phyloP scores from a whole-genome alignment of 129 eudicot genomes.

The Tanacetum coccineum region DNA sequence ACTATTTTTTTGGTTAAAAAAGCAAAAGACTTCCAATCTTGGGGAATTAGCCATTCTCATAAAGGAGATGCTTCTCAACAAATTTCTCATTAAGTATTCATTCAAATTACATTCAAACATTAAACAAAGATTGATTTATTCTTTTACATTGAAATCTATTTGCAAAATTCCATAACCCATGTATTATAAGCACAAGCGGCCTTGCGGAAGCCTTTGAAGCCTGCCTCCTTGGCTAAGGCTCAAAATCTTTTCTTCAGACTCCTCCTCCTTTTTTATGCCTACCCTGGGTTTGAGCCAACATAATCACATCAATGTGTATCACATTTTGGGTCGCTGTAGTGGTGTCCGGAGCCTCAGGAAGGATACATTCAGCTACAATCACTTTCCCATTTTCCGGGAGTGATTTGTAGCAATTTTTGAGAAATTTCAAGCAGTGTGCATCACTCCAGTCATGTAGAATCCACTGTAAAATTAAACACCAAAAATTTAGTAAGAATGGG shows the following conservation, averaged over 20 bases:
- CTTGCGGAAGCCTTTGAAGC: conserved; percentile 45
- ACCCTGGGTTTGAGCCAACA: too few relatives aligned
- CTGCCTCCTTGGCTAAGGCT: conserved; percentile 58
- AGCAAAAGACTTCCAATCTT: too few relatives aligned
- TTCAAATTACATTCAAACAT: not conserved
- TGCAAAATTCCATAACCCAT: conserved; percentile 61
- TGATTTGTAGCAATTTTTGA: conserved; percentile 57
- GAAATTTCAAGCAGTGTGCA: conserved; percentile 40
- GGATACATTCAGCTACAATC: conserved; percentile 52
- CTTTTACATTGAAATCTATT: conserved; percentile 17
- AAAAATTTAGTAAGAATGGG: not conserved
- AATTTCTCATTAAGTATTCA: not conserved
- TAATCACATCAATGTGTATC: conserved; percentile 38
- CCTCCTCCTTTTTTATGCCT: too few relatives aligned
- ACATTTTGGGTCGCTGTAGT: conserved; percentile 38
- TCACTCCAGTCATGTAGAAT: conserved; percentile 39
- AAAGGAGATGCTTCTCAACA: too few relatives aligned
- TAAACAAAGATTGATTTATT: not conserved
- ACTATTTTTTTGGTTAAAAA: too few relatives aligned
- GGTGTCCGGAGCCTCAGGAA: conserved; percentile 62
- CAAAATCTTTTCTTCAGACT: conserved; percentile 29
- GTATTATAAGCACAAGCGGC: conserved; percentile 53
- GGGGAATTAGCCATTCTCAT: too few relatives aligned
- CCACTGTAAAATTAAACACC: conserved; percentile 40
- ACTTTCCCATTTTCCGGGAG: conserved; percentile 64